phyloP scores from a whole-genome alignment of 2,329 filamentous ascomycete genomes.

The Cladosporium phlei region DNA sequence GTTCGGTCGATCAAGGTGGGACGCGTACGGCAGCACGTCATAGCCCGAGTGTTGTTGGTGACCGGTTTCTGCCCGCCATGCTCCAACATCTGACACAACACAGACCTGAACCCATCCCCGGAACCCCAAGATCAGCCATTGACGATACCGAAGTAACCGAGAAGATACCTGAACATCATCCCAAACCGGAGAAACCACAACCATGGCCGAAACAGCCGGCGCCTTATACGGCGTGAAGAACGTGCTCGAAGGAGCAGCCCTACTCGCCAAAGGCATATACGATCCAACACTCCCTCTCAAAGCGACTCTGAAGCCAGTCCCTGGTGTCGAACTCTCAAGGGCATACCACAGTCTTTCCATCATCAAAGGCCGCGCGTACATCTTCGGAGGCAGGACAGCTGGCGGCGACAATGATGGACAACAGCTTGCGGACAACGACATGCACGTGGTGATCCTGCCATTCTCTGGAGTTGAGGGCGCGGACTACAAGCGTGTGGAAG shows the following conservation, averaged over 20 bases:
- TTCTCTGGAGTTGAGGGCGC: constrained; percentile 39
- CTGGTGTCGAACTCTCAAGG: constrained; percentile 41
- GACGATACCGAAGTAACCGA: no score
- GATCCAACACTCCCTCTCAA: constrained; percentile 50
- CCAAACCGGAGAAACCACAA: no score
- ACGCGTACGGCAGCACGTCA: no score
- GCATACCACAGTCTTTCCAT: constrained; percentile 50
- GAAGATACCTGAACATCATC: no score
- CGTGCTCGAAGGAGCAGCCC: constrained; percentile 37
- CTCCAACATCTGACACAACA: no score
- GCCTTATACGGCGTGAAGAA: constrained; percentile 34
- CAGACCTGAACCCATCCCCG: no score
- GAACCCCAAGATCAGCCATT: no score
- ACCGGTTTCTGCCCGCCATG: no score
- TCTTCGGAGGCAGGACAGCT: constrained; percentile 46
- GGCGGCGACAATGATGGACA: constrained; percentile 8
- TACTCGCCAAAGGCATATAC: constrained; percentile 44
- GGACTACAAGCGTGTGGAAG: constrained; percentile 37
- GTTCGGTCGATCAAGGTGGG: no score
- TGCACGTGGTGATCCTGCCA: constrained; percentile 51
- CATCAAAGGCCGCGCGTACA: constrained; percentile 51
- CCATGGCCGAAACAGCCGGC: constrained; percentile 35
- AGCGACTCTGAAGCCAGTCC: constrained; percentile 47
- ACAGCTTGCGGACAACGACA: constrained; percentile 42
- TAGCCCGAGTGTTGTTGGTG: no score